Conservation (phyloP, 306 rosid genomes). For the Prunus campanulata region DNA sequence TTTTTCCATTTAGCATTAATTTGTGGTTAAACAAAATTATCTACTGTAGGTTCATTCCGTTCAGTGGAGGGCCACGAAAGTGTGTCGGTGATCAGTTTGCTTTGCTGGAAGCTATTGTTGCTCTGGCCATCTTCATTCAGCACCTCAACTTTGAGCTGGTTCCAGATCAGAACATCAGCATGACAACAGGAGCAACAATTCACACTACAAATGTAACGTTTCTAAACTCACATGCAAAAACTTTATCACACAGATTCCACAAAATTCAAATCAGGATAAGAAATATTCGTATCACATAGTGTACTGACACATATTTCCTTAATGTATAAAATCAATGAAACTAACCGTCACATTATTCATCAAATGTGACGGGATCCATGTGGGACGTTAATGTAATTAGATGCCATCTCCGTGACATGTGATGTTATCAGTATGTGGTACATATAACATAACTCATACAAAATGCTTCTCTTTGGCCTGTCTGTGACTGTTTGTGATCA, state of each 20-base stretch:
- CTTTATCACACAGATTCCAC: neutral
- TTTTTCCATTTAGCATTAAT: neutral
- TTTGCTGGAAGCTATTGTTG: constrained; percentile 73
- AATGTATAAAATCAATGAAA: neutral
- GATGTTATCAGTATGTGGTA: neutral
- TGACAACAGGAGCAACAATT: constrained; percentile 99
- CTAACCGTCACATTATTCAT: neutral
- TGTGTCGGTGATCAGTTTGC: constrained; percentile 99
- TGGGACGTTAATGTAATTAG: neutral
- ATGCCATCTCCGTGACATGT: neutral
- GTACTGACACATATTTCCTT: no score
- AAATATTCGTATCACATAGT: neutral
- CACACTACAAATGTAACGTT: constrained; percentile 83
- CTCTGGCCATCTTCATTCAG: constrained; percentile 81
- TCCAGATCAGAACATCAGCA: constrained; percentile 78
- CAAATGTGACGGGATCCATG: neutral
- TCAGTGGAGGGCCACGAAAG: constrained; percentile 95
- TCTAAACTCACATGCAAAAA: constrained; percentile 7
- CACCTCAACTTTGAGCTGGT: constrained; percentile 74
- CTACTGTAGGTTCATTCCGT: constrained; percentile 81
- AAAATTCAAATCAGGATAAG: neutral
- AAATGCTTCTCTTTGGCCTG: neutral
- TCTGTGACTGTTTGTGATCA: neutral
- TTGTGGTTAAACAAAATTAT: constrained; percentile 24
- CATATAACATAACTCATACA: neutral